Percentiles rank a stretch among this genome's conserved stretches.
Evolutionary conservation across 305 asterid species (phyloP).

Genomic region (Fraxinus dipetala): DNA sequence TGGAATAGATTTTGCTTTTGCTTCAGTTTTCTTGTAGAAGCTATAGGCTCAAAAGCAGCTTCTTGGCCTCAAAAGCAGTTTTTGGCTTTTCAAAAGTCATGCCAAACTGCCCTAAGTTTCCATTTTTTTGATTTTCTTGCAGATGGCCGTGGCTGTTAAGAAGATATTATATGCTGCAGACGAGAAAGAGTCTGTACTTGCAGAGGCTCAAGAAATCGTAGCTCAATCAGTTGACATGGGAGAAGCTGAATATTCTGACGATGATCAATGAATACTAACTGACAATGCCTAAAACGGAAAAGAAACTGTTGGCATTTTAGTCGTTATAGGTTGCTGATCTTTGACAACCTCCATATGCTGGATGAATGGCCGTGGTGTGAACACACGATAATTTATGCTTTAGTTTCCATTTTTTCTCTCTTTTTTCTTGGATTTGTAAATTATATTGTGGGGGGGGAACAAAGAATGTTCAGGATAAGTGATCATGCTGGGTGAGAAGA

Average conservation of each 20-base stretch:
- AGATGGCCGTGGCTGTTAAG: slow-evolving; percentile 70
- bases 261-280: slow-evolving; percentile 31
- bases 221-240: slow-evolving; percentile 24
- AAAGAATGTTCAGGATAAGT: neutral
- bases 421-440: neutral
- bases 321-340: slow-evolving; percentile 1
- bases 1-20: neutral
- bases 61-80: neutral
- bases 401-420: neutral
- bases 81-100: neutral
- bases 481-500: neutral
- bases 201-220: slow-evolving; percentile 63
- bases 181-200: slow-evolving; percentile 63
- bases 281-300: neutral
- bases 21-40: neutral
- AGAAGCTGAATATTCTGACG: slow-evolving; percentile 30
- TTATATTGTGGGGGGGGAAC: neutral
- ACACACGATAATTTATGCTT: neutral
- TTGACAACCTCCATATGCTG: neutral
- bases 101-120: neutral
- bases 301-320: neutral
- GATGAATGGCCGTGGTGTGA: neutral
- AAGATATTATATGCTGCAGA: slow-evolving; percentile 75
- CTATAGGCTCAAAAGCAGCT: neutral
- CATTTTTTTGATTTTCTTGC: slow-evolving; percentile 26